A percentile compares a stretch with the other conserved stretches of the same genome.
These are phyloP conservation scores for Scheffersomyces parashehatae DNA, from an alignment of 1,139 yeast genomes.

Conservation along the genomic window DNA sequence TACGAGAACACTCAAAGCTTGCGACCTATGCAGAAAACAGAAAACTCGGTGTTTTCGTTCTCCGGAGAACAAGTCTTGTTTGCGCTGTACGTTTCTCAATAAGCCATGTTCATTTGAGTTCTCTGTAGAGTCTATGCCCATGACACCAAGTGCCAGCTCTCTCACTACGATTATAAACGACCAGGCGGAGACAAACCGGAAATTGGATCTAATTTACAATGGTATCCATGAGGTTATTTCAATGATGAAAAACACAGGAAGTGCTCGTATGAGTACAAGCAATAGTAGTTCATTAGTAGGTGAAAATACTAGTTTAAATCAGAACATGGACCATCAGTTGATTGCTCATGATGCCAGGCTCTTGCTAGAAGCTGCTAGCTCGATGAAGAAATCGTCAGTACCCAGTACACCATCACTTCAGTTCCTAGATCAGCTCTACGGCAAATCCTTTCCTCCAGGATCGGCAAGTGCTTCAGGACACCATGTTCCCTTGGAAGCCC, in stretches of 20 bases:
- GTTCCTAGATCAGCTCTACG: neutral
- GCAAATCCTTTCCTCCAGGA: neutral
- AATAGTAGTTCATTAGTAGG: neutral
- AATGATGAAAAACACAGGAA: neutral
- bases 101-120: slow-evolving; percentile 52
- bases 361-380: slow-evolving; percentile 28
- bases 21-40: slow-evolving; percentile 58
- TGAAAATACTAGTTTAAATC: no score
- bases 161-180: neutral
- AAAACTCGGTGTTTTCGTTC: slow-evolving; percentile 64
- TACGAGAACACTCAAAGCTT: slow-evolving; percentile 56
- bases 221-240: slow-evolving; percentile 20
- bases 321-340: slow-evolving; percentile 5
- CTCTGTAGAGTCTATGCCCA: slow-evolving; percentile 11
- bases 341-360: slow-evolving; percentile 26
- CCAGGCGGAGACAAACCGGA: slow-evolving; percentile 4
- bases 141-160: slow-evolving; percentile 5
- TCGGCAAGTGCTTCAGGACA: no score
- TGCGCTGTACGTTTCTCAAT: slow-evolving; percentile 55
- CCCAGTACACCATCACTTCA: slow-evolving; percentile 4
- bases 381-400: slow-evolving; percentile 18
- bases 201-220: slow-evolving; percentile 28
- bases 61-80: slow-evolving; percentile 46
- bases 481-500: no score
- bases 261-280: neutral